Conservation (phyloP, 768 basidiomycete genomes). For the Phaeotremella skinneri region DNA sequence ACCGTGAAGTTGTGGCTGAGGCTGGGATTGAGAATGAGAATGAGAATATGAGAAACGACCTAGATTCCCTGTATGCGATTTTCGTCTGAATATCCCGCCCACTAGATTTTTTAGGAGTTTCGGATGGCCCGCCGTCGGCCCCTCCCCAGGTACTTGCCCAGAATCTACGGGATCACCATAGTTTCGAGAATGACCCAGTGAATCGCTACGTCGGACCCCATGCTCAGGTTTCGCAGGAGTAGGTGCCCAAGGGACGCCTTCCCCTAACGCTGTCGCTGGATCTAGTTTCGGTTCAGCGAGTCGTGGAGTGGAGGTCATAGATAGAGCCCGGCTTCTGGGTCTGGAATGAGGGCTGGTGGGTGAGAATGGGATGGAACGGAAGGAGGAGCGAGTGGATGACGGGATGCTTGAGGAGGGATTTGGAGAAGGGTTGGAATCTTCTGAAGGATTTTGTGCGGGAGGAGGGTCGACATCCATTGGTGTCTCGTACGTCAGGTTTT, state of each 20-base stretch:
- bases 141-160: too few species aligned
- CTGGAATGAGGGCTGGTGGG: background rate
- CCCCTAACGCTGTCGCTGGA: slow-evolving; percentile 8
- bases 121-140: background rate
- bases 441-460: background rate
- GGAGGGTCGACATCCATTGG: slow-evolving; percentile 13
- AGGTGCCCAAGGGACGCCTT: slow-evolving; percentile 6
- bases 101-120: slow-evolving; percentile 36
- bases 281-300: slow-evolving; percentile 31
- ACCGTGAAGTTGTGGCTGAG: background rate
- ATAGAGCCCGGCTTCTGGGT: slow-evolving; percentile 10
- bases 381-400: slow-evolving; percentile 35
- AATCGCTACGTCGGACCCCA: too few species aligned
- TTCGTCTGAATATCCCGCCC: slow-evolving; percentile 36
- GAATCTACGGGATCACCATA: too few species aligned
- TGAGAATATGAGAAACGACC: background rate
- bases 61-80: slow-evolving; percentile 5
- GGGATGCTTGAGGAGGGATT: slow-evolving; percentile 32
- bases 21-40: background rate
- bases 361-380: slow-evolving; percentile 9
- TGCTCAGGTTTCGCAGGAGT: background rate
- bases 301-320: slow-evolving; percentile 18
- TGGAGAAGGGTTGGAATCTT: slow-evolving; percentile 5
- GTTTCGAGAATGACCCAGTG: too few species aligned
- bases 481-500: background rate